phyloP scores from a whole-genome alignment of 495 filamentous ascomycete species.

The Daldinia vernicosa region DNA sequence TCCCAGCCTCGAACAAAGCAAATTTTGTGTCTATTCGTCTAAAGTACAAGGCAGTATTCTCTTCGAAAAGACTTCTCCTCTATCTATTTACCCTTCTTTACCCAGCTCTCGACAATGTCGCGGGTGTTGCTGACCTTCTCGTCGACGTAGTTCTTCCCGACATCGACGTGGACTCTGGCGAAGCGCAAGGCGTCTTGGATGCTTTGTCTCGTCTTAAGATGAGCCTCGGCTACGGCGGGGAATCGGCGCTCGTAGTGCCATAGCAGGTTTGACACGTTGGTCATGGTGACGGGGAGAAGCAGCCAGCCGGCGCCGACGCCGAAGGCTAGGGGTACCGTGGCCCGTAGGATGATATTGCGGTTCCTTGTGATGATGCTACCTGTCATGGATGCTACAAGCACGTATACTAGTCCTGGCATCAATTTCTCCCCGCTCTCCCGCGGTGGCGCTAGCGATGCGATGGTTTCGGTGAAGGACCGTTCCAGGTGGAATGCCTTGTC shows the following conservation, averaged over 20 bases:
- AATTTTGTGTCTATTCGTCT: slow-evolving; percentile 39
- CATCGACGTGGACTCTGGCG: slow-evolving; percentile 72
- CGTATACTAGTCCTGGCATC: slow-evolving; percentile 86
- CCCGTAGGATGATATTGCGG: slow-evolving; percentile 80
- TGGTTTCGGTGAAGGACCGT: slow-evolving; percentile 81
- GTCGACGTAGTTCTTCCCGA: slow-evolving; percentile 76
- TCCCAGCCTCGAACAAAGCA: slow-evolving; percentile 21
- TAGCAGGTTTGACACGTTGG: slow-evolving; percentile 81
- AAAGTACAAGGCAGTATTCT: slow-evolving; percentile 35
- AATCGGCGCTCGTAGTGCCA: slow-evolving; percentile 92
- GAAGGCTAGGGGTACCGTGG: slow-evolving; percentile 72
- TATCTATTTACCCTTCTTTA: slow-evolving; percentile 81
- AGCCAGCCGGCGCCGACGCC: slow-evolving; percentile 77
- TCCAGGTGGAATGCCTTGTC: slow-evolving; percentile 80
- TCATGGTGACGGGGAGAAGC: slow-evolving; percentile 79
- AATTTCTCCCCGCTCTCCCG: slow-evolving; percentile 82
- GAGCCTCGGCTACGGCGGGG: slow-evolving; percentile 80
- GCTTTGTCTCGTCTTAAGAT: slow-evolving; percentile 70
- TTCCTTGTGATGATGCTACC: slow-evolving; percentile 88
- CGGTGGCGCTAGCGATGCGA: slow-evolving; percentile 85
- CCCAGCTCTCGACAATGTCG: slow-evolving; percentile 83
- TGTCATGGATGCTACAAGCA: slow-evolving; percentile 90
- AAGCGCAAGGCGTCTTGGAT: slow-evolving; percentile 74
- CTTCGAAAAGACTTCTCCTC: background rate
- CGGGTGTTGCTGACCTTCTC: slow-evolving; percentile 77